A percentile compares a stretch with the other conserved stretches of the same genome.
Conservation (phyloP, 768 basidiomycete genomes). For the Mycena filopes region DNA sequence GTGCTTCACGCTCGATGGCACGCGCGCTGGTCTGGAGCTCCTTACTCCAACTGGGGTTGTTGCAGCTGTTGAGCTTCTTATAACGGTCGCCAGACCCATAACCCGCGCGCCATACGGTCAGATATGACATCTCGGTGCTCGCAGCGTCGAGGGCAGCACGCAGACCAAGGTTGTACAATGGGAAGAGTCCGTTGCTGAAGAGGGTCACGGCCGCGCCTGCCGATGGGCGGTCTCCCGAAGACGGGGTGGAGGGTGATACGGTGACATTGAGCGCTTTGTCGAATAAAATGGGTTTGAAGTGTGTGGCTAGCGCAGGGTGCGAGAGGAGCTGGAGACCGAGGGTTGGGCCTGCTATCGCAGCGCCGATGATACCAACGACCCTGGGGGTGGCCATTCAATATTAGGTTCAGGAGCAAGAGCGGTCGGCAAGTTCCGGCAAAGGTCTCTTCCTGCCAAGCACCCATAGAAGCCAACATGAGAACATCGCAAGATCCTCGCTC, state of each 20-base stretch:
- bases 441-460: too few relatives aligned
- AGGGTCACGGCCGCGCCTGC: conserved; percentile 4
- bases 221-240: neutral
- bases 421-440: too few relatives aligned
- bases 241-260: neutral
- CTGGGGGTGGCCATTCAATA: neutral
- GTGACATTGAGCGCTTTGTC: conserved; percentile 6
- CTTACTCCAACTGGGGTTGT: neutral
- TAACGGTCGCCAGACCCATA: neutral
- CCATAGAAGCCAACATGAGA: too few relatives aligned
- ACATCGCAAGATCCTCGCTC: neutral
- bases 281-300: conserved; percentile 8
- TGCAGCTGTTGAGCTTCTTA: neutral
- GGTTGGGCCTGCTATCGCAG: conserved; percentile 6
- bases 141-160: neutral
- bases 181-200: conserved; percentile 13
- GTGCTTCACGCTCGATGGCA: neutral
- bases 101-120: conserved; percentile 5
- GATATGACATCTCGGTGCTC: conserved; percentile 4
- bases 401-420: too few relatives aligned
- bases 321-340: conserved; percentile 9
- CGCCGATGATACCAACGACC: conserved; percentile 12
- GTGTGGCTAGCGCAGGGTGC: neutral
- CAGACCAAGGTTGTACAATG: conserved; percentile 4
- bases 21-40: conserved; percentile 7